Evolutionary conservation across 2,329 filamentous ascomycete species (phyloP), one percentile per base, ranked within the genome.

Genomic region (Calonectria naviculata): DNA sequence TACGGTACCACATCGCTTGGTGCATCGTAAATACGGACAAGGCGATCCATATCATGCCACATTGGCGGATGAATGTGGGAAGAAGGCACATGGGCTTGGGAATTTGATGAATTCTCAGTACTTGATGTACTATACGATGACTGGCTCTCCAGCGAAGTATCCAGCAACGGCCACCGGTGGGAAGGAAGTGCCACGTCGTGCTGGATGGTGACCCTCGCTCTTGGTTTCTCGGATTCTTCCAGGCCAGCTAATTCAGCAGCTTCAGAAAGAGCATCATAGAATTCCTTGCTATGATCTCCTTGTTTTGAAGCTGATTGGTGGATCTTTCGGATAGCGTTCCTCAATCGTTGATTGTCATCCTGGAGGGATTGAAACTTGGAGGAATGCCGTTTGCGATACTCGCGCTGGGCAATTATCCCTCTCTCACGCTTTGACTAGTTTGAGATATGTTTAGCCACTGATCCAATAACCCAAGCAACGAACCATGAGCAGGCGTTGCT

Each of bases 341-440:
- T 73, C 29, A 79, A 44, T n/a, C 69, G 71, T 49, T 71, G 71
- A 1, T 79, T 79, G 31, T 79, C 77, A 5, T 79, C 77, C 47
- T 78, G 73, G n/a, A 79, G 73, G 3, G 31, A 73, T 29, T 74
- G 73, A 38, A 79, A 79, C 36, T 67, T 76, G 29, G 75, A 76
- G 5, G 72, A 75, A 61, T 79, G 77, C 1, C 77, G 72, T 26
- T 79, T 79, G 13, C 77, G 74, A 62, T 79, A 79, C 28, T 79
- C 75, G 21, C 77, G 74, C 63, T 79, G 77, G 5, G 77, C 77
- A 31, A 76, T 47, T 62, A 73, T 76, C 44, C 77, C 78, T 44
- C 77, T 74, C 64, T 79, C 77, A 4, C 75, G 76, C 49, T 76
- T 78, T 21, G 76, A 71, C 77, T 79, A 62, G 49, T 31, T 10